Percentiles rank a stretch among this genome's conserved stretches.
phyloP scores from a whole-genome alignment of 495 filamentous ascomycete genomes.

The Massariosphaeria phaeospora region DNA sequence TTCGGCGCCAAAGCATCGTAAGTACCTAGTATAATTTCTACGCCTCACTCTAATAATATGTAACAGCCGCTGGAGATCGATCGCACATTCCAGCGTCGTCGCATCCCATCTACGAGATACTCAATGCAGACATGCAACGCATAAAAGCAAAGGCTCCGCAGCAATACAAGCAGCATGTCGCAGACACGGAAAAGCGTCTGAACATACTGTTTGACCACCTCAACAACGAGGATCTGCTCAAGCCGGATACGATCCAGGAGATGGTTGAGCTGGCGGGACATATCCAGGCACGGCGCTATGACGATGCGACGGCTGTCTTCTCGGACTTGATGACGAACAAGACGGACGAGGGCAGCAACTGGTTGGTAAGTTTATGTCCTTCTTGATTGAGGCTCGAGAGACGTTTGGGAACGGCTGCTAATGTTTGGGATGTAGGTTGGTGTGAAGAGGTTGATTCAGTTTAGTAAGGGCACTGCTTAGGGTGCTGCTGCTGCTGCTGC shows the following conservation, averaged over 20 bases:
- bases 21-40: constrained; percentile 36
- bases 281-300: constrained; percentile 67
- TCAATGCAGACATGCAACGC: constrained; percentile 78
- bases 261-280: constrained; percentile 63
- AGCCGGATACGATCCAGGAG: constrained; percentile 69
- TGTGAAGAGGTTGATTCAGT: constrained; percentile 74
- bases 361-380: constrained; percentile 74
- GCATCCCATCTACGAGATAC: constrained; percentile 71
- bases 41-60: constrained; percentile 2
- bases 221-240: constrained; percentile 88
- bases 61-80: constrained; percentile 71
- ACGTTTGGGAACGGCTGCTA: constrained; percentile 3
- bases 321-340: constrained; percentile 76
- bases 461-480: constrained; percentile 25
- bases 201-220: constrained; percentile 91
- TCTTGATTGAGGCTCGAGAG: not conserved
- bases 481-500: not conserved
- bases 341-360: constrained; percentile 80
- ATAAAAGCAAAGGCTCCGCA: constrained; percentile 77
- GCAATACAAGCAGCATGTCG: constrained; percentile 76
- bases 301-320: constrained; percentile 68
- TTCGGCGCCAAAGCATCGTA: constrained; percentile 59
- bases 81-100: constrained; percentile 78
- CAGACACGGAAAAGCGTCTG: constrained; percentile 86
- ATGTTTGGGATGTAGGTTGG: constrained; percentile 57